Evolutionary conservation across 2,329 filamentous ascomycete species (phyloP), one percentile per base, ranked within the genome.

Genomic region (Fusarium duplospermum): DNA sequence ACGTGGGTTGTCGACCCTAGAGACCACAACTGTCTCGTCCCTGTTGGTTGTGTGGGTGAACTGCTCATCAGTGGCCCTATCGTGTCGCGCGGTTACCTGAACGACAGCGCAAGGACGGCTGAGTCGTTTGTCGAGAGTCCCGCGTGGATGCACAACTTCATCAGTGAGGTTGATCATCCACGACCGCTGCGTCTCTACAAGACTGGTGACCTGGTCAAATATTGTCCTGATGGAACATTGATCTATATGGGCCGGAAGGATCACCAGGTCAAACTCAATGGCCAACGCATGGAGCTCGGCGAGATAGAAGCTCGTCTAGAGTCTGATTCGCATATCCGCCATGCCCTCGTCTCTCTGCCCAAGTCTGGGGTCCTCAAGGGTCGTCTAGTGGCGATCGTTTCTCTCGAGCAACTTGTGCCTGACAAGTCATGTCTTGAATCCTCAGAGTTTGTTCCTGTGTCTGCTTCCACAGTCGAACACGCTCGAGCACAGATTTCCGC

Each of bases 271-370:
- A 77, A 77, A 14, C 63, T 76, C 3, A 66, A 74, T 22, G 91
- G 91, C 14, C 89, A 86, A 67, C 80, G 89, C 52, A 83, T 89
- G 64, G 91, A 88, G 78, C 81, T 88, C 1, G 78, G 76, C 4
- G 80, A 81, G 62, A 77, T 81, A 5, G 80, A 81, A 35, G 58
- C 88, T 74, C 88, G 90, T 22, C 73, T 75, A 6, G 65, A 69
- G 88, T 92, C 79, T 85, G 89, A 82, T 89, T 88, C 22, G 81
- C 88, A 61, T 76, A 92, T 74, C 82, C 93, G 76, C 81, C 87
- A 81, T 52, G 71, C 69, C 8, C 81, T 84, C 13, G 82, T 88
- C 3, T 80, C 38, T 70, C 80, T 64, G 57, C 80, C 77, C 66
- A 81, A 68, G 83, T 33, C 79, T 84, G 59, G 77, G 2, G 35